Evolutionary conservation across 1,284 basidiomycete species (phyloP).

Genomic region (Neotropicomus parvogracilis): DNA sequence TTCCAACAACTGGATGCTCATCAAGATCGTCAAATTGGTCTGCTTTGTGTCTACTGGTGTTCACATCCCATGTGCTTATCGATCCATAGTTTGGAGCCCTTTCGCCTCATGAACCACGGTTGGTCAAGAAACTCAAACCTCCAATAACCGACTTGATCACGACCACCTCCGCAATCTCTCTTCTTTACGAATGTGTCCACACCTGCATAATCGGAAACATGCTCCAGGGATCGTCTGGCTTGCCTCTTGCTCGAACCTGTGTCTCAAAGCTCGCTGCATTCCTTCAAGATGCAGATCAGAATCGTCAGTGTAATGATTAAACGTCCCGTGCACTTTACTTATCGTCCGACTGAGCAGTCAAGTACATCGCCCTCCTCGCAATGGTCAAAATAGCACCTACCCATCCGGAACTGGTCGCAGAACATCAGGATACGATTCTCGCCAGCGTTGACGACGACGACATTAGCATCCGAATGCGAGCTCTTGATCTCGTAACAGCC

Average conservation of each 20-base stretch:
- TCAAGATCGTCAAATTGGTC: slow-evolving; percentile 97
- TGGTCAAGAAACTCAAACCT: slow-evolving; percentile 90
- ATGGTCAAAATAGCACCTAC: slow-evolving; percentile 94
- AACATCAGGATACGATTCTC: slow-evolving; percentile 91
- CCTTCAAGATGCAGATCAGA: slow-evolving; percentile 91
- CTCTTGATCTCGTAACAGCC: slow-evolving; percentile 88
- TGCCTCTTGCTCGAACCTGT: slow-evolving; percentile 81
- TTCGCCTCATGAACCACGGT: slow-evolving; percentile 86
- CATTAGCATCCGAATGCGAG: slow-evolving; percentile 92
- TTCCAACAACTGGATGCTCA: slow-evolving; percentile 99
- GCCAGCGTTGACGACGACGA: slow-evolving; percentile 90
- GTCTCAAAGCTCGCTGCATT: slow-evolving; percentile 93
- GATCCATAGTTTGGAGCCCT: slow-evolving; percentile 78
- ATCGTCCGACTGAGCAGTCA: slow-evolving; percentile 54
- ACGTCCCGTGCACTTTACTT: slow-evolving; percentile 16
- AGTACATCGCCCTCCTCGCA: slow-evolving; percentile 94
- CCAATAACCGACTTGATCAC: slow-evolving; percentile 94
- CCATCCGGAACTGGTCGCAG: slow-evolving; percentile 86
- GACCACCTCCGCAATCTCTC: slow-evolving; percentile 92
- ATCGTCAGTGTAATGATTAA: slow-evolving; percentile 53
- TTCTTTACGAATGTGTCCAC: slow-evolving; percentile 97
- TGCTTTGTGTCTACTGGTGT: slow-evolving; percentile 19
- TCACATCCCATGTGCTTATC: slow-evolving; percentile 6
- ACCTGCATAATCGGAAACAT: slow-evolving; percentile 98
- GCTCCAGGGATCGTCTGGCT: slow-evolving; percentile 79